Evolutionary conservation across 768 basidiomycete genomes (phyloP), one percentile per base, ranked within the genome.

Genomic region (Tylopilus subfusipes): DNA sequence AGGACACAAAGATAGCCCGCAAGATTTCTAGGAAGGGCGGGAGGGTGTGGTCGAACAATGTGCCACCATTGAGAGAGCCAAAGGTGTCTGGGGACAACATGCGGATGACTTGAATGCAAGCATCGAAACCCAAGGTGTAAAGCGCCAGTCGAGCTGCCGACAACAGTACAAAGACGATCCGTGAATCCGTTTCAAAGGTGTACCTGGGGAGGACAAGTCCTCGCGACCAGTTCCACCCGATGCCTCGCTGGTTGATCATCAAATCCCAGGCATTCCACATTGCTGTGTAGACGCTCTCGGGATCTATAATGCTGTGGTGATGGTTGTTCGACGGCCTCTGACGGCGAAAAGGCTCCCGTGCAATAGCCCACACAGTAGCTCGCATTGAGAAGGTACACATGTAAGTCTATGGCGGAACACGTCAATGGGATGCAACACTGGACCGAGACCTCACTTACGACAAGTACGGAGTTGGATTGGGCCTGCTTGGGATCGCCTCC

Each of bases 1-100:
- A 57, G 36, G 78, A 70, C 21, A 83, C 71, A 36, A 74, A n/a
- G 38, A 73, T 66, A 2, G 82, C 76, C 25, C 76, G 78, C 13
- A 51, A 29, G 52, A 72, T 71, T 36, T 70, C 65, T 0, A 58
- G 48, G 65, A 77, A 29, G 7, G 56, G 59, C 5, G 72, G 64
- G 18, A 75, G 65, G 38, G 62, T 63, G 7, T 68, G 53, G 53
- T 71, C 69, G 55, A 72, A 74, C 50, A 79, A 68, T n/a, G 71
- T 57, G 4, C 69, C 75, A 39, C 75, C 74, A 3, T 55, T 27
- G n/a, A 55, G 45, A 0, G 67, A 59, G 14, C 66, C 66, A 56
- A 81, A 65, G 6, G 75, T 73, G 12, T 68, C 60, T 0, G 80
- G 79, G 9, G 70, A 70, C 33, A 81, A 71, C 5, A 48, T 31